Percentiles rank a stretch among this genome's conserved stretches.
Conservation (phyloP, 2,329 filamentous ascomycete genomes). For the Triangularia setosa region DNA sequence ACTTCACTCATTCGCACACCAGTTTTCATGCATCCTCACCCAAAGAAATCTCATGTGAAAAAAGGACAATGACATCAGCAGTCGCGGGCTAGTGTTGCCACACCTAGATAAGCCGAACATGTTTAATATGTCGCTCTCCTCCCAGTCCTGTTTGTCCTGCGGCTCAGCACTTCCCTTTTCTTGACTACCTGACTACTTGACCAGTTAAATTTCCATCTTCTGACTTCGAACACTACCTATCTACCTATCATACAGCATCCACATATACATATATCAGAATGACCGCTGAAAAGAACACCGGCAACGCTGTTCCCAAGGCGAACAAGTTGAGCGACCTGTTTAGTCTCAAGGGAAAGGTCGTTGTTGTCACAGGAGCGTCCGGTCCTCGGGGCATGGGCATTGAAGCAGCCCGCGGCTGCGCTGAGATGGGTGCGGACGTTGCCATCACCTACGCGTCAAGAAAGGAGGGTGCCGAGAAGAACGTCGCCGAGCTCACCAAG, state of each 20-base stretch:
- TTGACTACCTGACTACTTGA: neutral
- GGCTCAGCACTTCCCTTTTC: neutral
- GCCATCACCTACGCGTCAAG: constrained; percentile 70
- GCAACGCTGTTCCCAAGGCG: constrained; percentile 47
- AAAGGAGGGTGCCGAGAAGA: constrained; percentile 63
- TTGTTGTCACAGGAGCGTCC: constrained; percentile 66
- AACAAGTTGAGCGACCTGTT: constrained; percentile 62
- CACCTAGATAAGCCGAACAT: neutral
- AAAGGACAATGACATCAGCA: neutral
- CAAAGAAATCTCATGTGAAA: neutral
- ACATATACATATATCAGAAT: neutral
- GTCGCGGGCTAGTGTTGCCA: neutral
- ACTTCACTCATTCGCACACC: neutral
- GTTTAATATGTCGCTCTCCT: neutral
- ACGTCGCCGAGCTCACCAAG: constrained; percentile 60
- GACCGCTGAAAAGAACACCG: constrained; percentile 1
- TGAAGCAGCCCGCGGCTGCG: constrained; percentile 63
- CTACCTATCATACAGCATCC: neutral
- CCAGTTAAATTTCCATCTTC: neutral
- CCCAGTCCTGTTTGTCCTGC: neutral
- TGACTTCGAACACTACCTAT: neutral
- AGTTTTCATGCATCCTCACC: neutral
- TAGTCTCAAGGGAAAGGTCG: constrained; percentile 68
- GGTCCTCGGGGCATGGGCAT: constrained; percentile 68
- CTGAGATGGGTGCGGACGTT: constrained; percentile 67